Evolutionary conservation across 2,329 filamentous ascomycete species (phyloP).

Genomic region (Chaetomium strumarium): DNA sequence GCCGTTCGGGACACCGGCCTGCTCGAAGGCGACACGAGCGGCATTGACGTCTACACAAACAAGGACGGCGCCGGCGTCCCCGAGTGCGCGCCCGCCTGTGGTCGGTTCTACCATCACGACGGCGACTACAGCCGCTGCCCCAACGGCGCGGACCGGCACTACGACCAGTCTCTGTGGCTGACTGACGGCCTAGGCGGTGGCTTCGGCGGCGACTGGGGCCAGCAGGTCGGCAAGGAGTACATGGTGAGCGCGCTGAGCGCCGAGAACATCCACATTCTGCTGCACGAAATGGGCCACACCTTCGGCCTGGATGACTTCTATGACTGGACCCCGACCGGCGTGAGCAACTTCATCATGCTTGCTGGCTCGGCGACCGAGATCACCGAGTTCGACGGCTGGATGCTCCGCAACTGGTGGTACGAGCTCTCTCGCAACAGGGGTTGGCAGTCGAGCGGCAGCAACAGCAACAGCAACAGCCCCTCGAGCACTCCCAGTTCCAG

Average conservation of each 20-base stretch:
- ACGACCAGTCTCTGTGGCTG: constrained; percentile 1
- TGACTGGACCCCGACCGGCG: background rate
- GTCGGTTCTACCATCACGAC: background rate
- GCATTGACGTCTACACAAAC: background rate
- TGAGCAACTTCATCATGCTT: background rate
- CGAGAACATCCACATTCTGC: background rate
- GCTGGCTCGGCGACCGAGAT: background rate
- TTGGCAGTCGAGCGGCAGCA: no score
- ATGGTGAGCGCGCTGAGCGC: background rate
- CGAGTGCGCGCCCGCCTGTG: background rate
- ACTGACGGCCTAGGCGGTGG: background rate
- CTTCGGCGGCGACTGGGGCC: background rate
- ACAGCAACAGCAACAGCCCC: no score
- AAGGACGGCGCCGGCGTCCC: background rate
- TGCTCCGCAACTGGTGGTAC: background rate
- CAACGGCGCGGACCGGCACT: background rate
- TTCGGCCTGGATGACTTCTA: background rate
- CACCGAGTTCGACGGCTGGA: constrained; percentile 1
- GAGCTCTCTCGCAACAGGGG: no score
- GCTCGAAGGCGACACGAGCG: background rate
- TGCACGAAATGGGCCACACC: background rate
- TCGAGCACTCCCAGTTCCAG: no score
- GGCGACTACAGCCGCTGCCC: background rate
- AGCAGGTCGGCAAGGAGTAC: background rate
- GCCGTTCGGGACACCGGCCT: background rate